A percentile compares a stretch with the other conserved stretches of the same genome.
These are phyloP conservation scores for Pythium phragmitis DNA, from an alignment of 352 stramenopile genomes.

Conservation along the genomic window DNA sequence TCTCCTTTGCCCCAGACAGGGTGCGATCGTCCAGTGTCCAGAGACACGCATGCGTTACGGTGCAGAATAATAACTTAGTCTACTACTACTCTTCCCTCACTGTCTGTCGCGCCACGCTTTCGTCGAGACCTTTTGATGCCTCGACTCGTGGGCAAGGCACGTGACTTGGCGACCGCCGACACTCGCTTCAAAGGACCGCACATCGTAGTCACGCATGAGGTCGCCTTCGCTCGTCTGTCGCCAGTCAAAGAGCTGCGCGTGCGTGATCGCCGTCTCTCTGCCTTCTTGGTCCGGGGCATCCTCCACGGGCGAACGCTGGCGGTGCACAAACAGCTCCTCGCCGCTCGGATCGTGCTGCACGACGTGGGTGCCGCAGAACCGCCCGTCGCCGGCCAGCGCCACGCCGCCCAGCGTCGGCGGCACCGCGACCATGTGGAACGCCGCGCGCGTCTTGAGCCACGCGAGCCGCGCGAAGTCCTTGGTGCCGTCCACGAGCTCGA, in stretches of 20 bases:
- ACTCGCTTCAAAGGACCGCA: neutral
- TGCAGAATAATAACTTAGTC: no score
- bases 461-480: conserved; percentile 34
- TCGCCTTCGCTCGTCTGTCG: neutral
- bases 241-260: conserved; percentile 12
- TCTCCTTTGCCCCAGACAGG: no score
- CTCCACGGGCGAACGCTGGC: neutral
- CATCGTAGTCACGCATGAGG: neutral
- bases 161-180: neutral
- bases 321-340: conserved; percentile 27
- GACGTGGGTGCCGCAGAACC: conserved; percentile 29
- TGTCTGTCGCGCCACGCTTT: neutral
- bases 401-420: conserved; percentile 20
- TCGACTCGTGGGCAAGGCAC: conserved; percentile 3
- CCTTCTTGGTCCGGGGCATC: neutral
- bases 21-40: neutral
- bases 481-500: conserved; percentile 19
- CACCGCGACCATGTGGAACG: conserved; percentile 26
- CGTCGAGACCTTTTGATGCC: neutral
- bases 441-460: conserved; percentile 22
- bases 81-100: no score
- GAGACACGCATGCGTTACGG: no score
- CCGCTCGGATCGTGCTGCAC: conserved; percentile 27
- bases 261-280: neutral
- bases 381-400: neutral